phyloP scores from a whole-genome alignment of 2,329 filamentous ascomycete species.

The Laburnicola sp. region DNA sequence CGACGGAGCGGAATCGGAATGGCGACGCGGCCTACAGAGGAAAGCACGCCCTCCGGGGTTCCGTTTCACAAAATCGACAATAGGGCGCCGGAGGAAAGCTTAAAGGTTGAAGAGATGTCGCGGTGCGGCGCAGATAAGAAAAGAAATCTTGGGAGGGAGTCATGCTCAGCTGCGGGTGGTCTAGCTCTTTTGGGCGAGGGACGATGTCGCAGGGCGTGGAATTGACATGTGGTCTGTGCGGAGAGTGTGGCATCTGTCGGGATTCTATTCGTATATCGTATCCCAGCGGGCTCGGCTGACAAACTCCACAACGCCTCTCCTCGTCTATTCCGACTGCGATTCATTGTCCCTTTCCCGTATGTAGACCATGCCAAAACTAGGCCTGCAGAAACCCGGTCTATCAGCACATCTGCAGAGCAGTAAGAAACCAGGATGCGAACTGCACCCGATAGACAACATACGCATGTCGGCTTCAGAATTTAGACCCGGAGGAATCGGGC shows the following conservation, averaged over 20 bases:
- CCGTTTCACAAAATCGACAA: not conserved
- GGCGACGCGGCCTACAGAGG: conserved; percentile 3
- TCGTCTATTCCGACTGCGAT: conserved; percentile 10
- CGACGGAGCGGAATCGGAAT: not conserved
- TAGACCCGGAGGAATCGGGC: too few species aligned
- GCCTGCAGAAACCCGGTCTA: not conserved
- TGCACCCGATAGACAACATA: too few species aligned
- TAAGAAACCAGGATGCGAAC: too few species aligned
- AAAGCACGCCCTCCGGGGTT: not conserved
- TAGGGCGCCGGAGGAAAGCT: not conserved
- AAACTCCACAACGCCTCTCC: conserved; percentile 19
- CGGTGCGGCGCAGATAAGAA: conserved; percentile 2
- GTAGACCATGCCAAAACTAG: not conserved
- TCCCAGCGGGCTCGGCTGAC: conserved; percentile 18
- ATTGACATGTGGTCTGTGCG: conserved; percentile 8
- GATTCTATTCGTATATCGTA: not conserved
- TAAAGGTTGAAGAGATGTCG: not conserved
- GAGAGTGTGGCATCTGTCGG: not conserved
- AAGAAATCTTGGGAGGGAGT: not conserved
- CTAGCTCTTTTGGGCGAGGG: not conserved
- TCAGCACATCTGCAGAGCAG: too few species aligned
- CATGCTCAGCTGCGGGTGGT: not conserved
- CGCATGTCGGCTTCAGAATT: too few species aligned
- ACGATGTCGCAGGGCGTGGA: conserved; percentile 8
- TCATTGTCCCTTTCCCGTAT: conserved; percentile 9